Evolutionary conservation across 352 stramenopile genomes (phyloP).

Genomic region (Blastocystis sp.): DNA sequence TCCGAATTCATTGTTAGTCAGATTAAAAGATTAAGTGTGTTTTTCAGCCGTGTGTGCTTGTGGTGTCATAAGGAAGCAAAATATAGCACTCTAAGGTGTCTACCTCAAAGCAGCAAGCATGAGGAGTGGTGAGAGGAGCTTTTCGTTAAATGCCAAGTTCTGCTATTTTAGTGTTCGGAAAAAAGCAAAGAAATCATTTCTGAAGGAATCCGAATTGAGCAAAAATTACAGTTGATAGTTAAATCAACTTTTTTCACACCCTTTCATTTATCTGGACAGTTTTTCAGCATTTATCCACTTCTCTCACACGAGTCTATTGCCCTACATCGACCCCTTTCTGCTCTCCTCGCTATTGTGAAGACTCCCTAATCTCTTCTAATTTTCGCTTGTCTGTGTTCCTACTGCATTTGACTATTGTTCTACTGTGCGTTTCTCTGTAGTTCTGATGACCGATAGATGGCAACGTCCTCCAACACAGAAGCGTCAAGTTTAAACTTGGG

Average conservation of each 20-base stretch:
- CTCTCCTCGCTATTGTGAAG: not conserved
- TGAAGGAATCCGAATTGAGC: too few species aligned
- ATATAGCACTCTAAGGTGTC: too few species aligned
- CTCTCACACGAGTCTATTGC: not conserved
- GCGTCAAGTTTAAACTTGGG: not conserved
- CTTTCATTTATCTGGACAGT: conserved; percentile 1
- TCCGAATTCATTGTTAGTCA: not conserved
- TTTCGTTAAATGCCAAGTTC: too few species aligned
- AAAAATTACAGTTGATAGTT: too few species aligned
- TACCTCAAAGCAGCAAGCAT: too few species aligned
- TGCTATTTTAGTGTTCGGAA: too few species aligned
- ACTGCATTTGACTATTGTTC: not conserved
- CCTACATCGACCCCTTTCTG: not conserved
- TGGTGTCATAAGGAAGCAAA: too few species aligned
- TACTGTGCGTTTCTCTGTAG: not conserved
- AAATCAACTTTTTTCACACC: not conserved
- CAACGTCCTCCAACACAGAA: not conserved
- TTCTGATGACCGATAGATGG: not conserved
- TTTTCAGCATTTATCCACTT: not conserved
- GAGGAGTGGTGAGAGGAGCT: too few species aligned
- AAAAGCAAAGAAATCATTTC: too few species aligned
- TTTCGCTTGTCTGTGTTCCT: not conserved
- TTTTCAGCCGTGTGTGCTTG: too few species aligned
- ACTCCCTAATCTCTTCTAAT: not conserved
- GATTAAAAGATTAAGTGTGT: too few species aligned